Percentiles rank a stretch among this genome's conserved stretches.
phyloP scores from a whole-genome alignment of 441 rosid species.

The Geranium incanum region DNA sequence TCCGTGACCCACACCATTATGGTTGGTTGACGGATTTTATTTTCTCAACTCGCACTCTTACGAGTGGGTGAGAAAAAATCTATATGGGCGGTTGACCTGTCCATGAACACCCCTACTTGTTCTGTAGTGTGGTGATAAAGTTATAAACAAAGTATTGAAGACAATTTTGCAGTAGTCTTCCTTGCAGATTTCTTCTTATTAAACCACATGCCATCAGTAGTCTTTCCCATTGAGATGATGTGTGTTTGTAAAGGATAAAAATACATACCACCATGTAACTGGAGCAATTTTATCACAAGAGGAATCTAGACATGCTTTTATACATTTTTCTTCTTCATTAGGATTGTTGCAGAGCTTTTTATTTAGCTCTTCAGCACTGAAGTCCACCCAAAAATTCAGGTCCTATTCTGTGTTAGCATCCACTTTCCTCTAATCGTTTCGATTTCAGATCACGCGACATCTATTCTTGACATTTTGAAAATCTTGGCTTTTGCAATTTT shows the following conservation, averaged over 20 bases:
- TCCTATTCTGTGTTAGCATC: neutral
- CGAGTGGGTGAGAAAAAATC: too few relatives aligned
- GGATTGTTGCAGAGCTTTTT: neutral
- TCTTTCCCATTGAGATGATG: neutral
- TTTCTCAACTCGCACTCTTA: too few relatives aligned
- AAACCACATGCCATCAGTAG: neutral
- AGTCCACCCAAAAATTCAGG: neutral
- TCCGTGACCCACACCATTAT: too few relatives aligned
- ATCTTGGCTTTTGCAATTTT: neutral
- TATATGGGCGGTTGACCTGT: too few relatives aligned
- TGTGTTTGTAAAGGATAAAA: neutral
- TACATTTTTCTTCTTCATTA: neutral
- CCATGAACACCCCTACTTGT: too few relatives aligned
- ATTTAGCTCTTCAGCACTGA: conserved; percentile 8
- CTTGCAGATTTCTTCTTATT: neutral
- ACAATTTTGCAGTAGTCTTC: neutral
- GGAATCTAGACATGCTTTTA: neutral
- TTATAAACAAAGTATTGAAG: neutral
- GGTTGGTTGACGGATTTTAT: too few relatives aligned
- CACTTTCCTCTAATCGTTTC: neutral
- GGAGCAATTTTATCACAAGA: neutral
- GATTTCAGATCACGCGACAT: neutral
- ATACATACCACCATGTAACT: neutral
- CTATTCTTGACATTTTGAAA: neutral
- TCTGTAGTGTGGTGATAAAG: neutral